phyloP scores from a whole-genome alignment of 345 rosid genomes.

The Pistacia atlantica region DNA sequence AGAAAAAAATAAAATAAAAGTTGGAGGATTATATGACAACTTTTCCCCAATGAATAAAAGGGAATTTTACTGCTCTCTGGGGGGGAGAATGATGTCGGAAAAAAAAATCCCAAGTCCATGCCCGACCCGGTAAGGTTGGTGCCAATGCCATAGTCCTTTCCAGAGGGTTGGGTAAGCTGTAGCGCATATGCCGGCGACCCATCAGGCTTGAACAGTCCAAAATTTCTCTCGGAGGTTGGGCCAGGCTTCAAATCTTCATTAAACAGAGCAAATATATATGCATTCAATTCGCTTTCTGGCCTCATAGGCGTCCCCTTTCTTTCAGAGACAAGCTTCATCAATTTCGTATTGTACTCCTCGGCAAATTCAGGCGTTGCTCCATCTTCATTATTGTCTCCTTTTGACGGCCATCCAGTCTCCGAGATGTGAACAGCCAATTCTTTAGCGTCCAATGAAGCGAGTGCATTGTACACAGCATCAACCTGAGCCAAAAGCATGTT shows the following conservation, averaged over 20 bases:
- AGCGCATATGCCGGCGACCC: slow-evolving; percentile 42
- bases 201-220: slow-evolving; percentile 30
- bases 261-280: slow-evolving; percentile 48
- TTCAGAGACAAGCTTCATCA: slow-evolving; percentile 35
- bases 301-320: slow-evolving; percentile 56
- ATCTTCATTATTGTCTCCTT: slow-evolving; percentile 46
- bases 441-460: slow-evolving; percentile 39
- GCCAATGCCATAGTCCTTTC: no score
- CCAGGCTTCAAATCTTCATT: slow-evolving; percentile 26
- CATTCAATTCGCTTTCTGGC: slow-evolving; percentile 35
- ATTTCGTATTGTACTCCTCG: slow-evolving; percentile 44
- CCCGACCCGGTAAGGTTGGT: no score
- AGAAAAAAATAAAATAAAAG: background rate
- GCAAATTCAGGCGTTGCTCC: slow-evolving; percentile 53
- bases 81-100: slow-evolving; percentile 9
- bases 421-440: slow-evolving; percentile 43
- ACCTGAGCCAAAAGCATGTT: slow-evolving; percentile 55
- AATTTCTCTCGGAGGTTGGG: no score
- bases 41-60: background rate
- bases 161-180: no score
- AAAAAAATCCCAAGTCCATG: no score
- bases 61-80: background rate
- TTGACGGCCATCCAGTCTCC: slow-evolving; percentile 66
- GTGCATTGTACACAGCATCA: slow-evolving; percentile 48
- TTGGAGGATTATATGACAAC: background rate